These are phyloP conservation scores for Boletus tylopilopsis DNA, from an alignment of 768 basidiomycete species.

Conservation along the genomic window DNA sequence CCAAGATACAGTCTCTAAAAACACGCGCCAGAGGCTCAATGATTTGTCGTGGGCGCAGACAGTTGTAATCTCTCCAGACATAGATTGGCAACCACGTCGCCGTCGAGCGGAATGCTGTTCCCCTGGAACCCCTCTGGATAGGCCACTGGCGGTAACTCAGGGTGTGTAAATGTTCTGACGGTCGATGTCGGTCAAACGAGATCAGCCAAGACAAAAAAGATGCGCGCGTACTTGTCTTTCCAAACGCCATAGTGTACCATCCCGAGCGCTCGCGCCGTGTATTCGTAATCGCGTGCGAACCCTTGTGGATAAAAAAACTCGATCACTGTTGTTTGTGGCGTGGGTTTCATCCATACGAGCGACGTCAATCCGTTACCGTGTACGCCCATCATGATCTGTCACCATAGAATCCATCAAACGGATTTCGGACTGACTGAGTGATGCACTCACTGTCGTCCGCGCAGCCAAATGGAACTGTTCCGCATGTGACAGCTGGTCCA, in stretches of 20 bases:
- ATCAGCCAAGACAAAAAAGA: neutral
- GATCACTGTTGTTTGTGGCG: constrained; percentile 78
- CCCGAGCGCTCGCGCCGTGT: constrained; percentile 74
- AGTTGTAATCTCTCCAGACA: constrained; percentile 49
- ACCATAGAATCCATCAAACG: neutral
- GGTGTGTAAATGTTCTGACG: constrained; percentile 37
- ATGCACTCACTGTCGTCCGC: constrained; percentile 69
- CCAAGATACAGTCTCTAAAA: too few relatives aligned
- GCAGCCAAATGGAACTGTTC: constrained; percentile 82
- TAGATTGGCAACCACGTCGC: constrained; percentile 58
- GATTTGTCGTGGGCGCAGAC: neutral
- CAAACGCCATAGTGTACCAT: constrained; percentile 87
- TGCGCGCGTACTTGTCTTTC: constrained; percentile 53
- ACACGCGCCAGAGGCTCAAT: neutral
- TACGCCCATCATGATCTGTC: constrained; percentile 89
- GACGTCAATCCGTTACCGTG: constrained; percentile 91
- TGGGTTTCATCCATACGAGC: constrained; percentile 89
- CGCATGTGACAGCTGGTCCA: constrained; percentile 74
- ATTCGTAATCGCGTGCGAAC: constrained; percentile 85
- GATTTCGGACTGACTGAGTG: neutral
- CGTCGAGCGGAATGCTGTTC: constrained; percentile 82
- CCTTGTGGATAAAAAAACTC: constrained; percentile 87
- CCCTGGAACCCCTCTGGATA: constrained; percentile 91
- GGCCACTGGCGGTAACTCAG: constrained; percentile 58
- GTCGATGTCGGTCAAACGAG: too few relatives aligned